phyloP scores from a whole-genome alignment of 306 rosid species.

The Potentilla sterilis region DNA sequence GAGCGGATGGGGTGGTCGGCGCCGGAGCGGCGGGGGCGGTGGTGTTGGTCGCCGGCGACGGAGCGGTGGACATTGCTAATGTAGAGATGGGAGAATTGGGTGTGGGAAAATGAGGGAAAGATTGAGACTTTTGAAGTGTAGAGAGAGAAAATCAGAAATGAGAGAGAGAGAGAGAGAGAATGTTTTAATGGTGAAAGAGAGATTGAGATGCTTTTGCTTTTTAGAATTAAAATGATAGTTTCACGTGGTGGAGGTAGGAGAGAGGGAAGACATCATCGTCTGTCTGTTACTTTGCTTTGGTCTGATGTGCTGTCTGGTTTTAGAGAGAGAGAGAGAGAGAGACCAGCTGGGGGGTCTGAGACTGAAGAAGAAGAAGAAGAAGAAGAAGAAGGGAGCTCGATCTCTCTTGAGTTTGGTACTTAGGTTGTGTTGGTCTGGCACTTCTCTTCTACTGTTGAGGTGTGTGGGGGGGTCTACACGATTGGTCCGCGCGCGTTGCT shows the following conservation, averaged over 20 bases:
- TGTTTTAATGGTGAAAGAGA: conserved; percentile 6
- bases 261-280: not conserved
- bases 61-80: conserved; percentile 47
- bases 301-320: conserved; percentile 14
- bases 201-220: conserved; percentile 1
- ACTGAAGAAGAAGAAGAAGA: not conserved
- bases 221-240: not conserved
- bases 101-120: not conserved
- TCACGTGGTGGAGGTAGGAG: conserved; percentile 19
- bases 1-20: conserved; percentile 28
- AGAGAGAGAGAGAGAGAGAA: not conserved
- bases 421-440: too few species aligned
- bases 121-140: not conserved
- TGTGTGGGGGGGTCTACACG: conserved; percentile 67
- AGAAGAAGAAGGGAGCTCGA: not conserved
- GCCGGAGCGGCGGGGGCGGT: conserved; percentile 39
- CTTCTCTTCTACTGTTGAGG: not conserved
- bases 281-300: not conserved
- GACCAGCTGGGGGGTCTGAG: not conserved
- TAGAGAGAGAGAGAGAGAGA: not conserved
- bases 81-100: not conserved
- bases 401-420: too few species aligned
- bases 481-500: conserved; percentile 45
- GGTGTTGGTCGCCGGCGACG: conserved; percentile 38
- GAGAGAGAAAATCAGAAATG: not conserved